phyloP scores from a whole-genome alignment of 768 basidiomycete genomes.

The Amanita pseudoporphyria region DNA sequence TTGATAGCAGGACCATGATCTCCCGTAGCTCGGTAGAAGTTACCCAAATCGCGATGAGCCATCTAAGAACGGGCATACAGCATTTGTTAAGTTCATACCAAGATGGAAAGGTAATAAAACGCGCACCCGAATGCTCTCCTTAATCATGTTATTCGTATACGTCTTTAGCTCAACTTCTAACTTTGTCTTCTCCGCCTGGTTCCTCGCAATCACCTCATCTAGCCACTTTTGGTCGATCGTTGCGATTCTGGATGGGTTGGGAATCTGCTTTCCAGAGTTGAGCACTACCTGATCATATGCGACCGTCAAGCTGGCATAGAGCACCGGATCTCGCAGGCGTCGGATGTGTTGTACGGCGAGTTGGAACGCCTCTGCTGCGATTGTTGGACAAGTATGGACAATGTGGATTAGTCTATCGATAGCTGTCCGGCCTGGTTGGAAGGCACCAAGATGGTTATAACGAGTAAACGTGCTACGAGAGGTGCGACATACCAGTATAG shows the following conservation, averaged over 20 bases:
- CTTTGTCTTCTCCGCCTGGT: constrained; percentile 66
- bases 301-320: constrained; percentile 40
- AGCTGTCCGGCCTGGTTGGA: constrained; percentile 62
- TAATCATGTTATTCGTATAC: constrained; percentile 95
- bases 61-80: constrained; percentile 43
- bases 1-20: constrained; percentile 65
- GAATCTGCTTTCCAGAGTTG: constrained; percentile 12
- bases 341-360: constrained; percentile 57
- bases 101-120: background rate
- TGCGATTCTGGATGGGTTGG: constrained; percentile 23
- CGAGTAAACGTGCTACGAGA: background rate
- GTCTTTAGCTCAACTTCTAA: constrained; percentile 93
- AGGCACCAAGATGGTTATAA: background rate
- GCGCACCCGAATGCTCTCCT: constrained; percentile 90
- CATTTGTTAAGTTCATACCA: background rate
- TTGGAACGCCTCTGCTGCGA: constrained; percentile 66
- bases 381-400: constrained; percentile 48
- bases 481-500: constrained; percentile 50
- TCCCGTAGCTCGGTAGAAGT: constrained; percentile 66
- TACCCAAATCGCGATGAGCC: constrained; percentile 83
- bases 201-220: constrained; percentile 56
- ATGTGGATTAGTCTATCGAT: constrained; percentile 67
- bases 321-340: constrained; percentile 56
- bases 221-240: constrained; percentile 62
- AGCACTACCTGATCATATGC: constrained; percentile 43